A percentile compares a stretch with the other conserved stretches of the same genome.
Evolutionary conservation across 768 basidiomycete species (phyloP).

Genomic region (Mycena maculata): DNA sequence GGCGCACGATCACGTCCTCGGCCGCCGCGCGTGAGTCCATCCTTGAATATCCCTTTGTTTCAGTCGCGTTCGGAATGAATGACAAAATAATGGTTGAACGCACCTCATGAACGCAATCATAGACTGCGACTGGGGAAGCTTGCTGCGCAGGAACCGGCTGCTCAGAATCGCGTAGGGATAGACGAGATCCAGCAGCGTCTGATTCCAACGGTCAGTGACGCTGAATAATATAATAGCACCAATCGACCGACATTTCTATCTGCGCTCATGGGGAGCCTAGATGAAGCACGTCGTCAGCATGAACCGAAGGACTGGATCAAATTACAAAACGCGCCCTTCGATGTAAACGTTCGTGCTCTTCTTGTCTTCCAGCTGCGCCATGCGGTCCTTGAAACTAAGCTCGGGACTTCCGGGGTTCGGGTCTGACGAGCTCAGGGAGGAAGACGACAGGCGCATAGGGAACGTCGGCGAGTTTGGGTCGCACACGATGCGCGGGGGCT

Average conservation of each 20-base stretch:
- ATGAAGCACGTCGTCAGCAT: neutral
- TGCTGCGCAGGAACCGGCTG: constrained; percentile 66
- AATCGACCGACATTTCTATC: constrained; percentile 53
- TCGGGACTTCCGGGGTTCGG: neutral
- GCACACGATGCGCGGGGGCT: constrained; percentile 24
- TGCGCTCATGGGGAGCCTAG: constrained; percentile 58
- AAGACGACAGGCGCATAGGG: constrained; percentile 7
- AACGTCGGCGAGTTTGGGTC: neutral
- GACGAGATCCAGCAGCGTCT: constrained; percentile 59
- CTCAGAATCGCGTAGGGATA: constrained; percentile 63
- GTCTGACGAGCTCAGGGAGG: constrained; percentile 11
- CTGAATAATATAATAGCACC: no score
- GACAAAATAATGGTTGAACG: constrained; percentile 21
- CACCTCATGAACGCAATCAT: constrained; percentile 72
- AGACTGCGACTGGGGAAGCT: constrained; percentile 62
- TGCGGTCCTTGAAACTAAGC: constrained; percentile 59
- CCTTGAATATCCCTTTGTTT: no score
- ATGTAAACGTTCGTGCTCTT: constrained; percentile 66
- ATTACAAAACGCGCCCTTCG: constrained; percentile 57
- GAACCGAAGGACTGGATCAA: neutral
- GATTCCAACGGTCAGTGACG: neutral
- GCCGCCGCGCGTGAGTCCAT: constrained; percentile 63
- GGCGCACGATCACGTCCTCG: constrained; percentile 63
- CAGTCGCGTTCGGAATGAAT: no score
- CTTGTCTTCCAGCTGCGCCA: constrained; percentile 63